Conservation (phyloP, 1,284 basidiomycete species). For the Ceraceosorus guamensis region DNA sequence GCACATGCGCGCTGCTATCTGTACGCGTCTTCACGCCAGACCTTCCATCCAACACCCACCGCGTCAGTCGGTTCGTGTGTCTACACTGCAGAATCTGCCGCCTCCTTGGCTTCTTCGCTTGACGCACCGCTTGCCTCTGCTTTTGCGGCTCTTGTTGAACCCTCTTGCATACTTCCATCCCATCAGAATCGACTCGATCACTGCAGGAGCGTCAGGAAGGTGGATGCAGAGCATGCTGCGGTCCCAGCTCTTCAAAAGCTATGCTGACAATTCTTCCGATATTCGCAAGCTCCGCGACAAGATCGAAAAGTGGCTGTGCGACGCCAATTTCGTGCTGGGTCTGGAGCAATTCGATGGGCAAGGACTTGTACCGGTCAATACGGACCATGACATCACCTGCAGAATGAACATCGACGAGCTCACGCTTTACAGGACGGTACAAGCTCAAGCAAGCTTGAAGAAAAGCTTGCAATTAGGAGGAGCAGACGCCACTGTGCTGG, state of each 20-base stretch:
- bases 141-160: slow-evolving; percentile 1
- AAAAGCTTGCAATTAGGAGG: slow-evolving; percentile 1
- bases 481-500: background rate
- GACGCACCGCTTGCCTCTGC: background rate
- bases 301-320: background rate
- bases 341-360: background rate
- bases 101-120: background rate
- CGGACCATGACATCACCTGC: background rate
- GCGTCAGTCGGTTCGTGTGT: background rate
- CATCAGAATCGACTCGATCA: background rate
- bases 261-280: background rate
- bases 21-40: too few species aligned
- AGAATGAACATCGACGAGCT: background rate
- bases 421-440: background rate
- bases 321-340: background rate
- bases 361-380: background rate
- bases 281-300: background rate
- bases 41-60: too few species aligned
- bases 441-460: background rate
- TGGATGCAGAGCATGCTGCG: background rate
- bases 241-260: background rate
- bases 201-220: background rate
- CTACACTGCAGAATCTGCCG: background rate
- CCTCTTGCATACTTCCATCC: slow-evolving; percentile 1
- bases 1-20: too few species aligned